phyloP scores from a whole-genome alignment of 345 rosid species.

The Cochlearia excelsa region DNA sequence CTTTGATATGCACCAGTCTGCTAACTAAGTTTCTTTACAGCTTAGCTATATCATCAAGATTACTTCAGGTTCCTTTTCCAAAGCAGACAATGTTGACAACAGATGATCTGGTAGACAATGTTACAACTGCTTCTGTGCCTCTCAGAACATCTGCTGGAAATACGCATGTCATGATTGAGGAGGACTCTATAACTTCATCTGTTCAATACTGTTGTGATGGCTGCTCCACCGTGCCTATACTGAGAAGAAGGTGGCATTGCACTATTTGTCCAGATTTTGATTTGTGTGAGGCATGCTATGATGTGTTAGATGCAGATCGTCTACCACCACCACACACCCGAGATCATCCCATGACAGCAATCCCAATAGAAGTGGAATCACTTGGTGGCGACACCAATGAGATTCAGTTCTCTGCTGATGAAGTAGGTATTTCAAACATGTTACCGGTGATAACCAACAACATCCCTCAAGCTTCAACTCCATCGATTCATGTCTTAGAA shows the following conservation, averaged over 20 bases:
- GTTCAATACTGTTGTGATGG: conserved; percentile 99
- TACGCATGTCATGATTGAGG: conserved; percentile 85
- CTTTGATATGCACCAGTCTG: conserved; percentile 15
- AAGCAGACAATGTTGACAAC: conserved; percentile 83
- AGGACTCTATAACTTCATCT: conserved; percentile 89
- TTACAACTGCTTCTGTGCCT: conserved; percentile 52
- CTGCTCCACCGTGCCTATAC: conserved; percentile 95
- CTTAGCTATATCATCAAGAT: conserved; percentile 95
- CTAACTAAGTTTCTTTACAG: conserved; percentile 47
- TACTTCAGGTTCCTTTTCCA: conserved; percentile 99
- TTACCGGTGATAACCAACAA: conserved; percentile 45
- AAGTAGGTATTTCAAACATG: conserved; percentile 55
- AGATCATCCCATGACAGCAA: conserved; percentile 94
- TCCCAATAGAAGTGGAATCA: conserved; percentile 90
- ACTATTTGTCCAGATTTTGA: conserved; percentile 98
- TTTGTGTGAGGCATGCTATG: conserved; percentile 93
- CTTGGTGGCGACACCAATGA: conserved; percentile 80
- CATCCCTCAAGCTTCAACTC: conserved; percentile 56
- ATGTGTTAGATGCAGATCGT: conserved; percentile 72
- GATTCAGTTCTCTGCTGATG: conserved; percentile 73
- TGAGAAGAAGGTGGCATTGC: conserved; percentile 97
- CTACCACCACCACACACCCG: conserved; percentile 91
- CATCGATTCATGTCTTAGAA: conserved; percentile 93
- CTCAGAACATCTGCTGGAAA: conserved; percentile 61
- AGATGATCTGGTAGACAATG: conserved; percentile 74